These are phyloP conservation scores for Umbelopsis vinacea DNA, from an alignment of 192 early-diverging fungal species.

Conservation along the genomic window DNA sequence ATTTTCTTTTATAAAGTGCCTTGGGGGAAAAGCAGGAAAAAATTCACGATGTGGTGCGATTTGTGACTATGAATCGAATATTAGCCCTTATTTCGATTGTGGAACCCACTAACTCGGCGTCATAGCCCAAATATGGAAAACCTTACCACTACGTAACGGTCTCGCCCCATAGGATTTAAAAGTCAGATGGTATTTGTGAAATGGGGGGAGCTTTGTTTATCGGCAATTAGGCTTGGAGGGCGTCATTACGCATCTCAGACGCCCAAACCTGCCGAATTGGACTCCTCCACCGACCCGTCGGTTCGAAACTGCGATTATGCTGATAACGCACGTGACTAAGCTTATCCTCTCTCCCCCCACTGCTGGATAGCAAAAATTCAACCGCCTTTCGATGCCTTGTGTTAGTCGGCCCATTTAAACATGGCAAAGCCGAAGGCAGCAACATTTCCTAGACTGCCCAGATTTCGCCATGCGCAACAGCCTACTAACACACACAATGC, in stretches of 20 bases:
- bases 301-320: not conserved
- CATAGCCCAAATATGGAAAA: not conserved
- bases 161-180: not conserved
- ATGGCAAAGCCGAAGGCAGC: constrained; percentile 22
- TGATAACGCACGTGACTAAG: not conserved
- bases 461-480: not conserved
- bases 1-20: not conserved
- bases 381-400: too few species aligned
- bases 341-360: not conserved
- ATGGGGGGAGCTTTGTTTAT: not conserved
- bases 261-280: not conserved
- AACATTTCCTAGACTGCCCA: constrained; percentile 7
- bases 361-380: too few species aligned
- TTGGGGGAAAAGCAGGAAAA: not conserved
- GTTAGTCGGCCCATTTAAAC: not conserved
- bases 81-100: constrained; percentile 5
- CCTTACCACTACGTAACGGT: not conserved
- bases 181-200: constrained; percentile 18
- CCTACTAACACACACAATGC: not conserved
- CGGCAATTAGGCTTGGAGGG: not conserved
- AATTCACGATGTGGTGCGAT: not conserved
- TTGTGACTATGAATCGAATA: not conserved
- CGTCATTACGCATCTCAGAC: not conserved
- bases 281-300: not conserved
- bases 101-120: constrained; percentile 7